Evolutionary conservation across 306 rosid genomes (phyloP).

Genomic region (Mimosa pudica): DNA sequence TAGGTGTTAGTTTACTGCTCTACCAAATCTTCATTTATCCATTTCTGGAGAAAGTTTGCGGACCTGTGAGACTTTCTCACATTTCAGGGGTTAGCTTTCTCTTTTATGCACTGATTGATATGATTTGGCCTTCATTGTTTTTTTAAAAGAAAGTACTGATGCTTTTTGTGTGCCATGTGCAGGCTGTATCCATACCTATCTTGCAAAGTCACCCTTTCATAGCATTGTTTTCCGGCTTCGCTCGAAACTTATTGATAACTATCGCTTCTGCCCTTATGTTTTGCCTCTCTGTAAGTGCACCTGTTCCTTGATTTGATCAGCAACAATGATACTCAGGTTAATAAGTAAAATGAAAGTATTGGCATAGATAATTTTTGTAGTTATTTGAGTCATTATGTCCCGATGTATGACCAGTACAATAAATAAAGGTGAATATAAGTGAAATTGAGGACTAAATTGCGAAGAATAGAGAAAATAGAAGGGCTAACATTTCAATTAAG

Average conservation of each 20-base stretch:
- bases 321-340: background rate
- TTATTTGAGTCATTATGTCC: too few relatives aligned
- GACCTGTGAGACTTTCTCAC: slow-evolving; percentile 50
- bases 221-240: slow-evolving; percentile 52
- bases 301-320: slow-evolving; percentile 2
- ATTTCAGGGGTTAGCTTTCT: slow-evolving; percentile 57
- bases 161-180: slow-evolving; percentile 25
- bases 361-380: background rate
- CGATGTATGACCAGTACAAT: too few relatives aligned
- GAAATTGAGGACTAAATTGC: too few relatives aligned
- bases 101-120: background rate
- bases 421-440: too few relatives aligned
- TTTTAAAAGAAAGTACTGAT: background rate
- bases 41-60: slow-evolving; percentile 48
- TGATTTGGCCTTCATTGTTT: slow-evolving; percentile 3
- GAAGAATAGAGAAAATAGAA: background rate
- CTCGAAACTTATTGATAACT: slow-evolving; percentile 44
- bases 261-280: slow-evolving; percentile 51
- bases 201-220: slow-evolving; percentile 62
- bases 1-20: slow-evolving; percentile 61
- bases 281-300: slow-evolving; percentile 57
- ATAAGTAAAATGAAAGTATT: background rate
- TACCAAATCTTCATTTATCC: slow-evolving; percentile 63
- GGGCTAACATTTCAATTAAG: background rate
- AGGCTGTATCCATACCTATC: slow-evolving; percentile 68